Base-by-base conservation (phyloP, 2,329 filamentous ascomycete species). In the Aspergillus fructus region DNA sequence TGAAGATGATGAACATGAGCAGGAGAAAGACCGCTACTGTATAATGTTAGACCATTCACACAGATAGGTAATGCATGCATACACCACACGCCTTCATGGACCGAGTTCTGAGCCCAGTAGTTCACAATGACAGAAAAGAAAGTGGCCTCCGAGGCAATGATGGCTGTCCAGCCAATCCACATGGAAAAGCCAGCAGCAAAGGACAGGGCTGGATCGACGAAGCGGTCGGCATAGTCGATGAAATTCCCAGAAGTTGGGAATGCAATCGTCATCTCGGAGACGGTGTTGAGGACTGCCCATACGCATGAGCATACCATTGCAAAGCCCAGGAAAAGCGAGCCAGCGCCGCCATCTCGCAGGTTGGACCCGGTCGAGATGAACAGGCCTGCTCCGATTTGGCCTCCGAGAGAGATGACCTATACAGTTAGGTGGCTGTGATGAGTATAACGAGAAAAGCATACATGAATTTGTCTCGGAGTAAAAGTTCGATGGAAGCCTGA, bases 261-360 rank as follows among this genome's bases (percentile, higher is more conserved):
- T 4, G 68, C 66, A 43, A 75, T 71, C 1, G 73, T 74, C 72
- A 75, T 73, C 51, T 76, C 73, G 7, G 64, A 64, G 15, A 75
- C 58, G 4, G 68, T 65, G 41, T 74, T 65, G 3, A 74, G 62
- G 15, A 71, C 67, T 15, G 68, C 69, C 64, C 66, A 73, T 6
- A 74, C 68, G 55, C 68, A 68, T 4, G 65, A 57, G 48, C 66
- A 69, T 21, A 69, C 64, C 6, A 71, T 39, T 4, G 59, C 59
- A 53, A 71, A 76, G 2, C 66, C 74, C 13, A 76, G 50, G 43
- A 77, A 49, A 50, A 76, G 64, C 17, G 63, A 63, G 11, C 65
- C 68, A 9, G 71, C 68, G 0, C 70, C 74, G 19, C 71, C 74
- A 53, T 63, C 62, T 4, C 62, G 52, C 7, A 76, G 62, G 17